phyloP scores from a whole-genome alignment of 495 filamentous ascomycete genomes.

The Lepidopterella palustris region DNA sequence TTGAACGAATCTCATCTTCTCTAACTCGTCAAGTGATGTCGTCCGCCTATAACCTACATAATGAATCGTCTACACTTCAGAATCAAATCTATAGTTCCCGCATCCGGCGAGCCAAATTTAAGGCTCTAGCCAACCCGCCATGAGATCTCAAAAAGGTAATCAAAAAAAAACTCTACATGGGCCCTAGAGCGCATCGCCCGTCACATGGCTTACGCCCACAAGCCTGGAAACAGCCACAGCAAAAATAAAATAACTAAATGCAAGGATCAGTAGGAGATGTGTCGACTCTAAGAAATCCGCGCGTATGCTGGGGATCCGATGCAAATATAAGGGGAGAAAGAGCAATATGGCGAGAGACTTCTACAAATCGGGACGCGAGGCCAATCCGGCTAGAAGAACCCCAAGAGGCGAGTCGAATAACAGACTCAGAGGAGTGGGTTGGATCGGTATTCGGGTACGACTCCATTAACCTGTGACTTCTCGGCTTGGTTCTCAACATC shows the following conservation, averaged over 20 bases:
- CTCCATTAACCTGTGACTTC: conserved; percentile 43
- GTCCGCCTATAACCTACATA: conserved; percentile 36
- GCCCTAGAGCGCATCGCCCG: background rate
- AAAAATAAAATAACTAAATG: background rate
- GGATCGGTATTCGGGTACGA: conserved; percentile 54
- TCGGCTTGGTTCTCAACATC: conserved; percentile 37
- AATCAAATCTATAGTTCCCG: background rate
- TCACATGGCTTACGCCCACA: background rate
- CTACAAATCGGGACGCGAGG: background rate
- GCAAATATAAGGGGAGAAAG: background rate
- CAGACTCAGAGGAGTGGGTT: conserved; percentile 55
- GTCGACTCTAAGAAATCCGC: background rate
- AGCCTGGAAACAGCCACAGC: background rate
- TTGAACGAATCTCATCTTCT: too few relatives aligned
- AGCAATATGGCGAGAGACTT: background rate
- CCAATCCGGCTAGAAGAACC: background rate
- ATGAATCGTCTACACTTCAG: background rate
- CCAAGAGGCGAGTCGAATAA: background rate
- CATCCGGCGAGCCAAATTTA: conserved; percentile 3
- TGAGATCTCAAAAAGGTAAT: background rate
- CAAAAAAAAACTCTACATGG: conserved; percentile 4
- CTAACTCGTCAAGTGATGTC: conserved; percentile 49
- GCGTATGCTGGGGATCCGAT: conserved; percentile 4
- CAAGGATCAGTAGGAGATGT: background rate
- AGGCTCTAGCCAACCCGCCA: background rate